A percentile compares a stretch with the other conserved stretches of the same genome.
These are phyloP conservation scores for Cardamine chenopodiifolia DNA, from an alignment of 345 rosid genomes.

Conservation along the genomic window DNA sequence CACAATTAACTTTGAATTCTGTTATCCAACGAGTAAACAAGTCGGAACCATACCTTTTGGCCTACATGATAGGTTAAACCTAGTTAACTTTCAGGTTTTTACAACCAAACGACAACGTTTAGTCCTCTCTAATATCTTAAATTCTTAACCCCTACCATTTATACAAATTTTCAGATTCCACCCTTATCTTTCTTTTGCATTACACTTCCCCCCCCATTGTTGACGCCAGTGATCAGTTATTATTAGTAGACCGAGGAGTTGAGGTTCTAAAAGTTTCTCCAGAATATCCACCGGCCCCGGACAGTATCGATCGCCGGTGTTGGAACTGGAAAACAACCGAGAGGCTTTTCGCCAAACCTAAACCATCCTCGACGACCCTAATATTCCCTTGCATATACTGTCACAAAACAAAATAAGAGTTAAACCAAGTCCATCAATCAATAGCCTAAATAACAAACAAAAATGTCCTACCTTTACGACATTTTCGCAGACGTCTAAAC, in stretches of 20 bases:
- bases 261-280: slow-evolving; percentile 29
- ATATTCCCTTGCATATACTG: slow-evolving; percentile 83
- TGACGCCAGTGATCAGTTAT: slow-evolving; percentile 12
- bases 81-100: slow-evolving; percentile 14
- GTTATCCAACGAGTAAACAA: slow-evolving; percentile 20
- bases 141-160: background rate
- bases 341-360: slow-evolving; percentile 65
- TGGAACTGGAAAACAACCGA: slow-evolving; percentile 70
- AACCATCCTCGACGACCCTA: slow-evolving; percentile 57
- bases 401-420: slow-evolving; percentile 3
- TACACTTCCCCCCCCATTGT: background rate
- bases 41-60: background rate
- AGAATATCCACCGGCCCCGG: slow-evolving; percentile 42
- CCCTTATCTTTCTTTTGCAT: slow-evolving; percentile 13
- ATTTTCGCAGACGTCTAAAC: slow-evolving; percentile 68
- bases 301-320: slow-evolving; percentile 49
- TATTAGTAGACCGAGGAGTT: slow-evolving; percentile 29
- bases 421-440: slow-evolving; percentile 10
- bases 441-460: background rate
- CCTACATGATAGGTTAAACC: slow-evolving; percentile 33
- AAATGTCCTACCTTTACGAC: slow-evolving; percentile 60
- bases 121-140: background rate
- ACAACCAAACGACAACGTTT: slow-evolving; percentile 23
- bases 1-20: slow-evolving; percentile 3
- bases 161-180: background rate